Evolutionary conservation across 169 alveolate species (phyloP).

Genomic region (Cryptosporidium parvum): DNA sequence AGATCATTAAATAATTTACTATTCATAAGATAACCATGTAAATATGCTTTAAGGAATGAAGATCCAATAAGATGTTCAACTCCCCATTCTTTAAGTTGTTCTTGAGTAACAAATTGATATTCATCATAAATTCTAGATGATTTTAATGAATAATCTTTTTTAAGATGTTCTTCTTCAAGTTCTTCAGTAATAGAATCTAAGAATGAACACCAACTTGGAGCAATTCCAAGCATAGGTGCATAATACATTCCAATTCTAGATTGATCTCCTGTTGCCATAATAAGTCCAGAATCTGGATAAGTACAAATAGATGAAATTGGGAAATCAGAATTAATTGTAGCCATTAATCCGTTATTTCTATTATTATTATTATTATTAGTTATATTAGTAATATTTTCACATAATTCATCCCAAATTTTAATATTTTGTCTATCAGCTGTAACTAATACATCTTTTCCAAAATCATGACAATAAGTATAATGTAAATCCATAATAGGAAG

Average conservation of each 20-base stretch:
- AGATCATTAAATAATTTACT: slow-evolving; percentile 88
- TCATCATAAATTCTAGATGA: slow-evolving; percentile 91
- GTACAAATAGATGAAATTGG: slow-evolving; percentile 86
- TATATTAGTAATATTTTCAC: not conserved
- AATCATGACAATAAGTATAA: slow-evolving; percentile 46
- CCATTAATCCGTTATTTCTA: slow-evolving; percentile 78
- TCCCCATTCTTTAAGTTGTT: slow-evolving; percentile 92
- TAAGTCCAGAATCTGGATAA: slow-evolving; percentile 91
- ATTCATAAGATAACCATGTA: slow-evolving; percentile 95
- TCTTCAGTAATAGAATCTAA: slow-evolving; percentile 96
- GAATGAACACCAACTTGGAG: slow-evolving; percentile 97
- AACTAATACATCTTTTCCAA: slow-evolving; percentile 79
- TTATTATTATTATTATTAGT: no score
- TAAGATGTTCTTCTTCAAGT: slow-evolving; percentile 89
- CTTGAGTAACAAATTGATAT: slow-evolving; percentile 92
- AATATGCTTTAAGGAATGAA: slow-evolving; percentile 92
- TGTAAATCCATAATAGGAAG: slow-evolving; percentile 75
- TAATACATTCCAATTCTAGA: slow-evolving; percentile 93
- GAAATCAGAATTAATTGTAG: slow-evolving; percentile 87
- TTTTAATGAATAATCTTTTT: slow-evolving; percentile 74
- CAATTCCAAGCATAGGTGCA: slow-evolving; percentile 94
- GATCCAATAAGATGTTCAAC: slow-evolving; percentile 94
- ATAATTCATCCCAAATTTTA: slow-evolving; percentile 82
- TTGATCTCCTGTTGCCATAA: slow-evolving; percentile 93
- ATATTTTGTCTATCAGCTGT: slow-evolving; percentile 85